Conservation (phyloP, 2,329 filamentous ascomycete species). For the Byssoonygena ceratinophila region DNA sequence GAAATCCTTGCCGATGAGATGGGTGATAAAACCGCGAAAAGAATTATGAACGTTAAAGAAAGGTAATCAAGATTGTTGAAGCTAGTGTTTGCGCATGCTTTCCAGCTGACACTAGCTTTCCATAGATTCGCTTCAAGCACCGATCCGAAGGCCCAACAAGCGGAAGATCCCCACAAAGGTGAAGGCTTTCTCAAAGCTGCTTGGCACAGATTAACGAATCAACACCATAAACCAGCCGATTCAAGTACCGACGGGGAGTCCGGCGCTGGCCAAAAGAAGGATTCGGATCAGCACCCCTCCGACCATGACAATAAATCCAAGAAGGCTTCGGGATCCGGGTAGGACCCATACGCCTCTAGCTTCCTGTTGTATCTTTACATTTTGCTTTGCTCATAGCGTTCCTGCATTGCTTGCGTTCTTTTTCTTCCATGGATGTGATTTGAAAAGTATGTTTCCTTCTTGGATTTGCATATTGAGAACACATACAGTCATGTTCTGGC, state of each 20-base stretch:
- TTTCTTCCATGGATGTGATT: conserved; percentile 6
- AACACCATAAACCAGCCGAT: conserved; percentile 31
- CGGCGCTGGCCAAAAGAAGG: conserved; percentile 22
- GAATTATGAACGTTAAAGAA: conserved; percentile 72
- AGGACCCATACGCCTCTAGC: conserved; percentile 10
- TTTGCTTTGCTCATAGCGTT: conserved; percentile 9
- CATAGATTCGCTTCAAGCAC: conserved; percentile 16
- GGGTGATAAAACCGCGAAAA: conserved; percentile 79
- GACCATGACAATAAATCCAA: conserved; percentile 28
- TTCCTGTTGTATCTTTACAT: background rate
- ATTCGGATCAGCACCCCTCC: conserved; percentile 17
- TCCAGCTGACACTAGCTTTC: conserved; percentile 18
- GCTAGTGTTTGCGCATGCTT: conserved; percentile 5
- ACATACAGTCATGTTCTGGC: background rate
- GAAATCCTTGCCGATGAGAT: conserved; percentile 97
- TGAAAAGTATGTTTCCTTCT: background rate
- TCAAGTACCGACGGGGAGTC: conserved; percentile 18
- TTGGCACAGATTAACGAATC: conserved; percentile 85
- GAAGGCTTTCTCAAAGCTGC: conserved; percentile 88
- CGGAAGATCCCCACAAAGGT: conserved; percentile 53
- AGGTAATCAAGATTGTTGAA: conserved; percentile 32
- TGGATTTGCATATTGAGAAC: conserved; percentile 5
- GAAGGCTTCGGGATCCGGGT: conserved; percentile 33
- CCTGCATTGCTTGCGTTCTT: conserved; percentile 3
- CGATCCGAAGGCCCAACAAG: conserved; percentile 4